phyloP scores from a whole-genome alignment of 805 yeast species.

The Helenozyma rhizophorensis region DNA sequence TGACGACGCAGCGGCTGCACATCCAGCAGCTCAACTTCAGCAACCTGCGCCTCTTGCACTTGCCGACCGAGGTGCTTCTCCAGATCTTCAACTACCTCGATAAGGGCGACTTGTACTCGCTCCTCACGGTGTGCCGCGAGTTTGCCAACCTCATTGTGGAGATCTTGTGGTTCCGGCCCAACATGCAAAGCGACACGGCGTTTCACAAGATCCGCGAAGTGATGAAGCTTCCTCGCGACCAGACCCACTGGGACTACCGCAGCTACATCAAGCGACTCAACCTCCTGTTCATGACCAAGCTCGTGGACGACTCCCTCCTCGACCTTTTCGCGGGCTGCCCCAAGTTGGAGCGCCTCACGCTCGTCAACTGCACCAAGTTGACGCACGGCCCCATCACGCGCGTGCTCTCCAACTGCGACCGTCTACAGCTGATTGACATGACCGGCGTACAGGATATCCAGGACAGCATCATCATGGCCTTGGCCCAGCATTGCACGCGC shows the following conservation, averaged over 20 bases:
- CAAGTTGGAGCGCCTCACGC: constrained; percentile 78
- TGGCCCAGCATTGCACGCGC: constrained; percentile 68
- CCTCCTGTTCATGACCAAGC: constrained; percentile 65
- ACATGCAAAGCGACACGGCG: constrained; percentile 47
- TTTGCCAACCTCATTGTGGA: constrained; percentile 80
- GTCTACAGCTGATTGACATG: constrained; percentile 80
- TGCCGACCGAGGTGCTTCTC: constrained; percentile 60
- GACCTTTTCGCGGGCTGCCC: constrained; percentile 60
- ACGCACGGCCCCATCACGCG: constrained; percentile 56
- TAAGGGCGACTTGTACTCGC: constrained; percentile 56
- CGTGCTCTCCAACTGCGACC: constrained; percentile 60
- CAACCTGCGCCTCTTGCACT: constrained; percentile 39
- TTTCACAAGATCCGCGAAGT: constrained; percentile 53
- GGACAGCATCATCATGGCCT: constrained; percentile 64
- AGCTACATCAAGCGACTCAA: constrained; percentile 74
- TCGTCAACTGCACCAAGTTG: constrained; percentile 72
- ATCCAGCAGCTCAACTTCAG: constrained; percentile 21
- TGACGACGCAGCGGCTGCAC: constrained; percentile 16
- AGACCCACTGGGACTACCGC: constrained; percentile 64
- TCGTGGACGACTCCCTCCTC: constrained; percentile 63
- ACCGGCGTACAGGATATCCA: constrained; percentile 64
- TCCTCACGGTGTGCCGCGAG: constrained; percentile 70
- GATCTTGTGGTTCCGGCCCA: constrained; percentile 84
- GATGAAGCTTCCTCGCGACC: constrained; percentile 42
- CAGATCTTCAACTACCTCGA: constrained; percentile 62